Evolutionary conservation across 176 grass and related monocot genomes (phyloP), one percentile per base, ranked within the genome.

Genomic region (Canna indica): DNA sequence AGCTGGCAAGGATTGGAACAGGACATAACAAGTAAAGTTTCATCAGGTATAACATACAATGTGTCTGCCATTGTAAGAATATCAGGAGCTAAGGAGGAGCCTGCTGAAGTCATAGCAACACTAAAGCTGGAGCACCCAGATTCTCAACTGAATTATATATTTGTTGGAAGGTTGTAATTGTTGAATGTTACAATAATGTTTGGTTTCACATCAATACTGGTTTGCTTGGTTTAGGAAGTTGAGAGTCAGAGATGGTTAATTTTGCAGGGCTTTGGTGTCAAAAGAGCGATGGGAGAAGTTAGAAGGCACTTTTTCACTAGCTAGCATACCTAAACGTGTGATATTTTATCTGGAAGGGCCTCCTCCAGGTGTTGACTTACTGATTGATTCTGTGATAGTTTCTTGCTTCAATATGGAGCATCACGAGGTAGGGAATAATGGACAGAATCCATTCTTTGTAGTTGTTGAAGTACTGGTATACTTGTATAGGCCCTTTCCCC

Each of bases 331-430:
- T 54, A 91, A 84, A 78, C 42, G 72, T 44, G 88, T 86, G 38
- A 78, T 96, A 26, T 96, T 96, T 82, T 96, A 84, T 67, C 47
- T 96, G 45, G 91, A 96, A 86, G 91, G 91, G 15, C 91, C 91
- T 64, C 83, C 88, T 72, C 44, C 80, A 76, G 88, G 85, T 42
- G 75, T 76, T 71, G 85, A 88, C 67, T 69, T 96, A 42, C 80
- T 96, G 47, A 88, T 91, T 74, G 78, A 96, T 91, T 91, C 83
- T 61, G 76, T 91, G 53, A 80, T 47, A 58, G 66, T 96, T 73
- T 69, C 81, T 76, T 74, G 75, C 52, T 56, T 20, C 22, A 5
- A 56, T 56, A n/a, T 26, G 52, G 52, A 56, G 22, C 52, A 56
- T 20, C 8, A 20, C 24, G 52, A 56, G 52, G 52, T 56, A 56